Conservation (phyloP, 1,284 basidiomycete genomes). For the Apiotrichum brassicae region DNA sequence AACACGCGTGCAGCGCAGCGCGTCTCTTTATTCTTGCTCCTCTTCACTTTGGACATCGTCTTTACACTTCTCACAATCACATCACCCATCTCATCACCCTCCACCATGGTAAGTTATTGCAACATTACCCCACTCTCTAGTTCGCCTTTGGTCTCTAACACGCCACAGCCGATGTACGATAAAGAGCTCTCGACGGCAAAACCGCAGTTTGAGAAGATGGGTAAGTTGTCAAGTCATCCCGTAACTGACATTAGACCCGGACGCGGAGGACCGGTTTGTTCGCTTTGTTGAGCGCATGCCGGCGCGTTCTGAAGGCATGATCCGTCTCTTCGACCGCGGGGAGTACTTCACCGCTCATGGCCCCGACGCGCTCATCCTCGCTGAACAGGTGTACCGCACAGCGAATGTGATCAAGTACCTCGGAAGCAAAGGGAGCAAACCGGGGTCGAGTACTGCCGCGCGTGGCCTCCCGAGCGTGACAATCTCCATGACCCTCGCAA, state of each 20-base stretch:
- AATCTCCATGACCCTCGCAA: slow-evolving; percentile 73
- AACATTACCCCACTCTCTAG: no score
- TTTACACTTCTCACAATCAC: neutral
- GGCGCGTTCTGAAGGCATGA: slow-evolving; percentile 51
- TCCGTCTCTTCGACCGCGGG: slow-evolving; percentile 74
- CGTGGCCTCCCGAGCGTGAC: slow-evolving; percentile 65
- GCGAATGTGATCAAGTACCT: slow-evolving; percentile 79
- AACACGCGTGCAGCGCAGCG: no score
- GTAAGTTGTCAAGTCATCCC: slow-evolving; percentile 8
- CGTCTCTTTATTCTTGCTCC: no score
- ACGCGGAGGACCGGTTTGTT: slow-evolving; percentile 68
- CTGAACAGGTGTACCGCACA: slow-evolving; percentile 70
- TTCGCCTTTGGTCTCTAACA: no score
- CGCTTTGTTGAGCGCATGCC: slow-evolving; percentile 65
- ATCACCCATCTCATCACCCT: neutral
- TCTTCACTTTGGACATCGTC: neutral
- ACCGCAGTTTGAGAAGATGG: slow-evolving; percentile 43
- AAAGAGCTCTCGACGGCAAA: slow-evolving; percentile 37
- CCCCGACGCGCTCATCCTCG: slow-evolving; percentile 79
- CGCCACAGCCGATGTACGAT: slow-evolving; percentile 42
- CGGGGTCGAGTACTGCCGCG: neutral
- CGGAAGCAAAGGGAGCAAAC: slow-evolving; percentile 33
- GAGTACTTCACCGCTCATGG: slow-evolving; percentile 88
- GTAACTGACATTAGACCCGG: slow-evolving; percentile 47
- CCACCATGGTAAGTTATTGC: slow-evolving; percentile 9